Base-by-base conservation (phyloP, 805 yeast species). In the Myxozyma mucilagina region DNA sequence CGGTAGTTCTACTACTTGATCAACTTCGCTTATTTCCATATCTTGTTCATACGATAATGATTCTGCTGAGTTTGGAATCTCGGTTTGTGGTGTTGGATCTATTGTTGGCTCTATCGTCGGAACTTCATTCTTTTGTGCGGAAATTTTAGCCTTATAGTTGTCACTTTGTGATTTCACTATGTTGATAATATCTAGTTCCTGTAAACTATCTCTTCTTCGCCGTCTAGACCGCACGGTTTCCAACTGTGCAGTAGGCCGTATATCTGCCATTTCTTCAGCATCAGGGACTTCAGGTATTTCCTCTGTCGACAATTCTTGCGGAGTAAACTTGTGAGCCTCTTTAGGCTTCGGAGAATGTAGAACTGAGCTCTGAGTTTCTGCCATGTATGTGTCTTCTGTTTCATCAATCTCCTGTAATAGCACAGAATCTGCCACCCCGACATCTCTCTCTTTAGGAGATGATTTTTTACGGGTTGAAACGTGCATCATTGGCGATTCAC, bases 141-240 rank as follows among this genome's bases (percentile, higher is more conserved):
- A 14, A 14, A 59, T 16, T 48, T 57, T 57, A 1, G 56, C 55
- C 31, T 61, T 61, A 49, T 61, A 60, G 18, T 47, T 61, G 8
- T 36, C 43, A 34, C 42, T 63, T 32, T 63, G 66, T 9, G 51
- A 4, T 49, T 59, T 59, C 32, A 63, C 53, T 31, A 57, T 32
- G 13, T 66, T 52, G 14, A 63, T 53, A n/a, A 60, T 53, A 45
- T 63, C 67, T 18, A 55, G 45, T 31, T 61, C 65, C n/a, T 61
- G 61, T 32, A 60, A 24, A 32, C 67, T 63, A 42, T 63, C 67
- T 5, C 67, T 51, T 18, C 67, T 51, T 39, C 36, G 59, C 48
- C 67, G 49, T n/a, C 67, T 59, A n/a, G 59, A 51, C 36, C 48
- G 20, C 29, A 18, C 9, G n/a, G 53, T 20, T 7, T 41, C 45